Base-by-base conservation (phyloP, 106 monocot species). In the Chionographis japonica region DNA sequence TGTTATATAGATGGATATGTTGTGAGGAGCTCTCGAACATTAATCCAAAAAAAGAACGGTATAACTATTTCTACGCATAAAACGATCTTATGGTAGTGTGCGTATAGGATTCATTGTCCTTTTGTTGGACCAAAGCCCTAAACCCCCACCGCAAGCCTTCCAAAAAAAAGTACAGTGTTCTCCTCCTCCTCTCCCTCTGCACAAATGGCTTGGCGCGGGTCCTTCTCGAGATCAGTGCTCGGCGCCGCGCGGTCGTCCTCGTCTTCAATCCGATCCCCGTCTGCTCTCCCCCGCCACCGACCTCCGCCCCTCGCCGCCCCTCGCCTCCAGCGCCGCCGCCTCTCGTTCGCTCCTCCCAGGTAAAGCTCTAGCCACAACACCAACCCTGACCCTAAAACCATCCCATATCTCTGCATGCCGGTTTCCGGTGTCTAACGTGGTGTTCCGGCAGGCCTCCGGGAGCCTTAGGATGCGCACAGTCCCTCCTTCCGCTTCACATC, bases 401-500 rank as follows among this genome's bases (percentile, higher is more conserved):
- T 10, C 8, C 67, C 4, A 42, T 16, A 17, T 14, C 6, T 52
- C 11, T 54, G 43, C 46, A 11, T 61, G 10, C 17, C 40, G 12
- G 27, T 27, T 27, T 27, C 46, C 46, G 27, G 43, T 42, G 54
- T 72, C 51, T 40, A 43, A 65, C 62, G 46, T 4, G 17, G 7
- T 7, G 54, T 56, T 20, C 40, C 17, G 2, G 59, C 71, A 90
- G 94, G 74, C 40, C 76, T 18, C 37, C 80, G 54, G 83, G 71
- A 14, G 85, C 76, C 55, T 52, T 92, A 13, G 83, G 80, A 46
- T 78, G 83, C 61, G 65, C 52, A 16, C 76, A 79, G 37, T 81
- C 81, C 14, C 77, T 94, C 37, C 75, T 91, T 2, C 90, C 90
- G 20, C 57, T 91, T 60, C 81, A 89, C 71, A 77, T 73, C 70